Conservation (phyloP, 768 basidiomycete species). For the Serpula lacrymans region DNA sequence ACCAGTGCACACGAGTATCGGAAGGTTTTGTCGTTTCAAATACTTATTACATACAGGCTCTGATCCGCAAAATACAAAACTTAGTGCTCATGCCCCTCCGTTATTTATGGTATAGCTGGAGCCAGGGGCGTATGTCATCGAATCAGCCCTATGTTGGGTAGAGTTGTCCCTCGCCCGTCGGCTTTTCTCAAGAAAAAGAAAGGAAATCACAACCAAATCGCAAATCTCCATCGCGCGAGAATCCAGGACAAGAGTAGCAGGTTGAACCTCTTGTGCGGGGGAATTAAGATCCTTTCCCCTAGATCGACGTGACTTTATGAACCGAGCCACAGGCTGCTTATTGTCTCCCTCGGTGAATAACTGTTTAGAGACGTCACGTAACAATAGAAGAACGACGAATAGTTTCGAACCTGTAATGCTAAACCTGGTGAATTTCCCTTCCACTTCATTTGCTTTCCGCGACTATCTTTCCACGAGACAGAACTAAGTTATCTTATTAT, state of each 20-base stretch:
- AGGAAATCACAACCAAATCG: constrained; percentile 37
- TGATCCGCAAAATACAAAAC: no score
- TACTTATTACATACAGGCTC: no score
- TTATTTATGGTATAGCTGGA: no score
- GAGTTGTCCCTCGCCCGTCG: constrained; percentile 30
- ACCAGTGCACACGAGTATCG: no score
- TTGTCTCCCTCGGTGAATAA: constrained; percentile 34
- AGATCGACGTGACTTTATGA: constrained; percentile 24
- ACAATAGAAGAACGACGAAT: background rate
- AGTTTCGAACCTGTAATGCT: constrained; percentile 25
- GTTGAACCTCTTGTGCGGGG: constrained; percentile 12
- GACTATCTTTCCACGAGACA: constrained; percentile 32
- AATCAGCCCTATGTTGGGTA: constrained; percentile 14
- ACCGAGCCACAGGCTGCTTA: constrained; percentile 33
- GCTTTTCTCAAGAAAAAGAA: constrained; percentile 40
- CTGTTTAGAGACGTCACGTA: constrained; percentile 15
- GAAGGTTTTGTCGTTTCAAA: no score
- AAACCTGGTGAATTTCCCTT: constrained; percentile 35
- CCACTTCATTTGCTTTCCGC: constrained; percentile 38
- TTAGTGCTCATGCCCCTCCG: no score
- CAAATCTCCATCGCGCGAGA: constrained; percentile 32
- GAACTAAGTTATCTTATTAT: constrained; percentile 23
- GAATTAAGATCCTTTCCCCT: constrained; percentile 18
- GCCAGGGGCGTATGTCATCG: constrained; percentile 13
- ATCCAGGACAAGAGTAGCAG: constrained; percentile 31